Base-by-base conservation (phyloP, 2,329 filamentous ascomycete species). In the Colletotrichum falcatum region DNA sequence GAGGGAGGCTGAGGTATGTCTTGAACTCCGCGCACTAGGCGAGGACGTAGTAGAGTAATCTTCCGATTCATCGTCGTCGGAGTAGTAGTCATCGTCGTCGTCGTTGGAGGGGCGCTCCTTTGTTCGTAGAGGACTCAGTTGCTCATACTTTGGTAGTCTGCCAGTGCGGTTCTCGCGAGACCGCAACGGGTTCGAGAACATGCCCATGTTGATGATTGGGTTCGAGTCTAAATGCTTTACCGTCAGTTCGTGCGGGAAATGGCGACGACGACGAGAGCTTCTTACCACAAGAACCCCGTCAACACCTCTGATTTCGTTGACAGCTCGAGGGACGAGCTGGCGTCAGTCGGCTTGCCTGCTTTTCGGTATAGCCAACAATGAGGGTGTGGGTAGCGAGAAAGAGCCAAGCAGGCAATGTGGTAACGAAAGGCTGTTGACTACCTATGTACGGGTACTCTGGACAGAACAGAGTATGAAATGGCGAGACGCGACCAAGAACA, bases 61-160 rank as follows among this genome's bases (percentile, higher is more conserved):
- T n/a, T 82, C 77, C 5, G 82, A 82, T 59, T 84, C 82, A 39
- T 85, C 81, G 60, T 84, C 82, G 63, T 85, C 85, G 11, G 83
- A 83, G 46, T 84, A 83, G 65, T 84, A 82, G 26, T 85, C 83
- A n/a, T 85, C 83, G 37, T 16, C 37, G 67, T 87, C 83, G 67
- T 87, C 83, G 72, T 87, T 84, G 3, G 87, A 88, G 65, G 81
- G 83, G 68, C 83, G 84, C 67, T 89, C 87, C 74, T 88, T 88
- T 30, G 77, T 74, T 46, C 69, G 69, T n/a, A 61, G 42, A 56
- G 65, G 65, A 51, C 66, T 64, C 33, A 83, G 65, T 66, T 83
- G 83, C 73, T 86, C 84, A 77, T 89, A 89, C 14, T 88, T 74
- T 26, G 87, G 87, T 35, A 89, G 80, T 71, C 78, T 80, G 12